Conservation (phyloP, 345 rosid genomes). For the Erodium maritimum region DNA sequence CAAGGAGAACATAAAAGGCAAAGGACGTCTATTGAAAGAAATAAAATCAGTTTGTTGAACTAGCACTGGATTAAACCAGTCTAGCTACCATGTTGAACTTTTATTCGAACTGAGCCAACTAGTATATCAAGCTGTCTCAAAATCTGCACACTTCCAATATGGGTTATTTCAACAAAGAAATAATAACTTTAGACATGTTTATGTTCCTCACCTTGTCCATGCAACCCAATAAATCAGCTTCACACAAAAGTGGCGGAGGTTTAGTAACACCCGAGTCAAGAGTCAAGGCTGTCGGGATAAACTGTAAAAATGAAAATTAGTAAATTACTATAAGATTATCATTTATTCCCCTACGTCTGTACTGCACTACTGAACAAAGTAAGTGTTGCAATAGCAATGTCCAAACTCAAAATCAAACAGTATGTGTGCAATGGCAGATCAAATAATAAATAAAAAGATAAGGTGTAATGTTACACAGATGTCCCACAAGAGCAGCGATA, state of each 20-base stretch:
- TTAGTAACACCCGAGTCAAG: constrained; percentile 90
- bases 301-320: constrained; percentile 39
- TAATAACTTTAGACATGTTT: background rate
- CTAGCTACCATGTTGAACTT: no score
- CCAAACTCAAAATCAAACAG: background rate
- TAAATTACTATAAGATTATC: constrained; percentile 12
- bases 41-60: no score
- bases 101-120: background rate
- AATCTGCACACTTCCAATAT: background rate
- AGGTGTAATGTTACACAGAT: background rate
- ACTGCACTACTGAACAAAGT: background rate
- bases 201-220: constrained; percentile 81
- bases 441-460: no score
- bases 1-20: no score
- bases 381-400: background rate
- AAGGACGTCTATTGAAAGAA: no score
- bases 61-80: no score
- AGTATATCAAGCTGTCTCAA: background rate
- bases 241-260: constrained; percentile 87
- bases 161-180: background rate
- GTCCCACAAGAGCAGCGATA: background rate
- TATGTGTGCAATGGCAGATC: background rate
- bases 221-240: constrained; percentile 84
- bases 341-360: constrained; percentile 9
- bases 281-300: constrained; percentile 64